phyloP scores from a whole-genome alignment of 1,139 yeast species.

The Kodamaea suecica region DNA sequence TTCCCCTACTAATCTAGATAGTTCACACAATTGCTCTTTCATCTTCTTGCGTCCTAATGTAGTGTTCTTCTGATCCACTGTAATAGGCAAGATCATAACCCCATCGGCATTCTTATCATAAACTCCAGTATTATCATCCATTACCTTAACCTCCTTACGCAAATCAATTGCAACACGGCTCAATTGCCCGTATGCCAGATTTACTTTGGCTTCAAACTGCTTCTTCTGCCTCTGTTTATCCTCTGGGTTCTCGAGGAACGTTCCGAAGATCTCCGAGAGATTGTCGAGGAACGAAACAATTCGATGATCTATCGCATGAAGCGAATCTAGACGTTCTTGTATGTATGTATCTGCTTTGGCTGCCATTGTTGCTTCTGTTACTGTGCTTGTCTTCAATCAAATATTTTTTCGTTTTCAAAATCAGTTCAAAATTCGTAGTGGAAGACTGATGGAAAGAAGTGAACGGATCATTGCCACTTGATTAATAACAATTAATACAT shows the following conservation, averaged over 20 bases:
- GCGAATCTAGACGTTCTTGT: slow-evolving; percentile 44
- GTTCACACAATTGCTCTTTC: slow-evolving; percentile 31
- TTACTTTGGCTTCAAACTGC: slow-evolving; percentile 28
- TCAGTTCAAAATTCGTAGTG: too few relatives aligned
- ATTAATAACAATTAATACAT: too few relatives aligned
- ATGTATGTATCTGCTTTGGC: slow-evolving; percentile 31
- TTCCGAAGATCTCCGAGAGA: slow-evolving; percentile 37
- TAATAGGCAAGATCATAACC: slow-evolving; percentile 56
- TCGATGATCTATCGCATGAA: slow-evolving; percentile 42
- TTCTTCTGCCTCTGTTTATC: slow-evolving; percentile 18
- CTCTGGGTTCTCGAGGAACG: slow-evolving; percentile 25
- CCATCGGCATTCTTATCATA: slow-evolving; percentile 43
- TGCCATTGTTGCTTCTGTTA: background rate
- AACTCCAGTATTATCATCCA: slow-evolving; percentile 58
- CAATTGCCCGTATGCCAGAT: slow-evolving; percentile 30
- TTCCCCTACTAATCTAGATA: slow-evolving; percentile 20
- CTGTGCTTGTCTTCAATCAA: background rate
- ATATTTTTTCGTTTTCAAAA: background rate
- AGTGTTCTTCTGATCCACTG: slow-evolving; percentile 61
- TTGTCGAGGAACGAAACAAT: slow-evolving; percentile 45
- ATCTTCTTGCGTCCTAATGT: slow-evolving; percentile 52
- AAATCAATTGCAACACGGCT: slow-evolving; percentile 46
- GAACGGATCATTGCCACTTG: too few relatives aligned
- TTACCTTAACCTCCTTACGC: slow-evolving; percentile 53
- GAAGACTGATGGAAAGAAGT: too few relatives aligned